A percentile compares a stretch with the other conserved stretches of the same genome.
These are phyloP conservation scores for Ettlia oleoabundans DNA, from an alignment of 139 green algal species.

Conservation along the genomic window DNA sequence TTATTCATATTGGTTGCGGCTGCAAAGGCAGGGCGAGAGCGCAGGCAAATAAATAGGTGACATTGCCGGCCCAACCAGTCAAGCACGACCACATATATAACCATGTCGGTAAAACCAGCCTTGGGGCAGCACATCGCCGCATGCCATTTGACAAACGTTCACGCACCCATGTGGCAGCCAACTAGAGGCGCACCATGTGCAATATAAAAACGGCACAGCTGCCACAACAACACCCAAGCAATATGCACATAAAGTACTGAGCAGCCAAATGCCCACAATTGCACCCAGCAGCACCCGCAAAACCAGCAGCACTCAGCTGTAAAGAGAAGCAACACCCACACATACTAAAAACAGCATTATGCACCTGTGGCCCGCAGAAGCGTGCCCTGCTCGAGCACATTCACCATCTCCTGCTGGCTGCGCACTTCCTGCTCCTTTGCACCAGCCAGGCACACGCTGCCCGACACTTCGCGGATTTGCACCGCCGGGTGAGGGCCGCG, in stretches of 20 bases:
- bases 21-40: not conserved
- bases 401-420: constrained; percentile 78
- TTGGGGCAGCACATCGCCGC: too few species aligned
- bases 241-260: too few species aligned
- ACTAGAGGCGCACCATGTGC: too few species aligned
- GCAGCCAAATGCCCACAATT: not conserved
- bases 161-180: too few species aligned
- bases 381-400: constrained; percentile 80
- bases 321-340: too few species aligned
- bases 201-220: not conserved
- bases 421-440: constrained; percentile 83
- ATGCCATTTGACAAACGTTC: too few species aligned
- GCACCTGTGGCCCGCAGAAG: constrained; percentile 75
- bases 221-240: not conserved
- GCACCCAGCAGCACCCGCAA: not conserved
- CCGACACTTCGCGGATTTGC: constrained; percentile 80
- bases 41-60: not conserved
- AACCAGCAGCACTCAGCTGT: too few species aligned
- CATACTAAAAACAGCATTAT: too few species aligned
- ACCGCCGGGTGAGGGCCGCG: constrained; percentile 47
- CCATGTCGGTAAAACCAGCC: too few species aligned
- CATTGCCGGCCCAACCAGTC: too few species aligned
- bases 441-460: constrained; percentile 81
- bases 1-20: constrained; percentile 93
- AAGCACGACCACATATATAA: too few species aligned